Base-by-base conservation (phyloP, 768 basidiomycete species). In the Boletus barrowsii region DNA sequence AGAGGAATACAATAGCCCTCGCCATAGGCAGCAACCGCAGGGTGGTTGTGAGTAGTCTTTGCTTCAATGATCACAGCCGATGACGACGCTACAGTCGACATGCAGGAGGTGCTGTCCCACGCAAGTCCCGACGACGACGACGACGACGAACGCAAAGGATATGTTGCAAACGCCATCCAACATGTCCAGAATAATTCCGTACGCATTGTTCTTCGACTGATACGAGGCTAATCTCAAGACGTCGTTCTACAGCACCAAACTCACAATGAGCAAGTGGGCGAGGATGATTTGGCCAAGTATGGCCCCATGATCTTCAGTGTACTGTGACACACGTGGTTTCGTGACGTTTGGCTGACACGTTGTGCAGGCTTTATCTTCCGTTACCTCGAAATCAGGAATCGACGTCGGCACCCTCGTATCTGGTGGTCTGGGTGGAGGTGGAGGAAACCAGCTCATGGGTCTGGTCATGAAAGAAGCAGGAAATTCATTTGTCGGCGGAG, bases 381-480 rank as follows among this genome's bases (percentile, higher is more conserved):
- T 41, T 36, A 33, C 32, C 10, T 57, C 63, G 32, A 53, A 53
- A 13, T 57, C 60, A 4, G 81, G 86, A 17, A 36, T 72, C 2
- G 56, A 72, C 30, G 18, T 60, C 7, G 47, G 65, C 30, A 62
- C 66, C 15, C 60, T 66, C 40, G 18, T 57, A 17, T 62, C 66
- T 15, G 72, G 68, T 18, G 73, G 67, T 35, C 26, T 71, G 79
- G 8, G 78, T 75, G 26, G 73, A 76, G 43, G 77, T 75, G 47
- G 76, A 80, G 67, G 65, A 49, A 83, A 82, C 37, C 69, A 94
- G 68, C 73, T 95, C 55, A 84, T 96, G 71, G 87, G 88, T 63
- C 70, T 92, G 69, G 93, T 93, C 5, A 92, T 96, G 90, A 82
- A 83, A 0, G 87, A 95, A 61, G 88, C 84, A 0, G 74, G 80